Conservation (phyloP, 495 filamentous ascomycete species). For the Penicillium alfredii region DNA sequence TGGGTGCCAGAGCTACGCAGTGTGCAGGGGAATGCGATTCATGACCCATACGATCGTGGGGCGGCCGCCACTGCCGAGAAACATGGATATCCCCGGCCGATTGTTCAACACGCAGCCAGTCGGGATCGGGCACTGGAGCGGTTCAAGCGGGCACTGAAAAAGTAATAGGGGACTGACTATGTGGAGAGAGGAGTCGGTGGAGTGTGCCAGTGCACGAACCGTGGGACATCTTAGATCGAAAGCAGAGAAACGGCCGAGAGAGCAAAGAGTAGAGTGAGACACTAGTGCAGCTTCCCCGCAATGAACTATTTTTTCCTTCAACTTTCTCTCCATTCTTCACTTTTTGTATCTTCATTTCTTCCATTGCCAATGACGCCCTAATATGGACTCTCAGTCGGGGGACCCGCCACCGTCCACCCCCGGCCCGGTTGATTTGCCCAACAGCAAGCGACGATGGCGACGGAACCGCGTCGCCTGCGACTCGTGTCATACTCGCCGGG, state of each 20-base stretch:
- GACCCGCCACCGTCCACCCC: constrained; percentile 17
- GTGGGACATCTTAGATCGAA: no score
- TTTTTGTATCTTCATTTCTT: neutral
- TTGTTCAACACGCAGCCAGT: constrained; percentile 66
- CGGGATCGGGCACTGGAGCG: constrained; percentile 60
- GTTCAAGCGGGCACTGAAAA: constrained; percentile 59
- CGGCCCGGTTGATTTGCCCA: constrained; percentile 24
- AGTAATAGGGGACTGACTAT: no score
- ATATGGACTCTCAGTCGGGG: constrained; percentile 37
- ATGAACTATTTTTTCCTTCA: no score
- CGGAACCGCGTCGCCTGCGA: constrained; percentile 45
- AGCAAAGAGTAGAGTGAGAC: no score
- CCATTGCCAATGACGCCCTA: constrained; percentile 22
- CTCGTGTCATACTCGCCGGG: constrained; percentile 41
- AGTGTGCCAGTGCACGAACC: no score
- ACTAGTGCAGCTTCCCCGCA: constrained; percentile 8
- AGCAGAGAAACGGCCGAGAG: no score
- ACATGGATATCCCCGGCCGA: constrained; percentile 65
- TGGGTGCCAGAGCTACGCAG: constrained; percentile 58
- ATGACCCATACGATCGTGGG: constrained; percentile 71
- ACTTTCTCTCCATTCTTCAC: constrained; percentile 1
- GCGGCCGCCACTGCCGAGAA: constrained; percentile 51
- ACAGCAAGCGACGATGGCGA: constrained; percentile 41
- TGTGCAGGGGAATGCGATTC: constrained; percentile 58
- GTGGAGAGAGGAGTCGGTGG: no score